These are phyloP conservation scores for Fagus sylvatica DNA, from an alignment of 306 rosid species.

Conservation along the genomic window DNA sequence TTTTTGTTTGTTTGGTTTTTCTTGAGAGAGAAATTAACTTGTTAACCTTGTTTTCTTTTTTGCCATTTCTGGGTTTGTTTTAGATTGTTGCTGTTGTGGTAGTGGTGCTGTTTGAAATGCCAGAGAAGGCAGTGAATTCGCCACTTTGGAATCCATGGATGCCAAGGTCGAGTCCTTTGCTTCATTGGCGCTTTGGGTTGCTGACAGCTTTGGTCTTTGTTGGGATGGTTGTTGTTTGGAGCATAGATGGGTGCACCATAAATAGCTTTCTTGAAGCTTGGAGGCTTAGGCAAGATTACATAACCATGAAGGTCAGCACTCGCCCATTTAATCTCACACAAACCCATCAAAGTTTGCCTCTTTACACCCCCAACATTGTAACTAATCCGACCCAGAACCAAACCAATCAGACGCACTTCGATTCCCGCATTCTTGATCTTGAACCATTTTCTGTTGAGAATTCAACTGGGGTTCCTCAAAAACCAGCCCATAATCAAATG, in stretches of 20 bases:
- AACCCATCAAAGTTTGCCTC: constrained; percentile 28
- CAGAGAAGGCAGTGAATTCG: constrained; percentile 50
- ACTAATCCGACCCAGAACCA: constrained; percentile 11
- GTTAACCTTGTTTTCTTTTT: not conserved
- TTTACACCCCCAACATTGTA: constrained; percentile 12
- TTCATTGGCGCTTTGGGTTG: constrained; percentile 62
- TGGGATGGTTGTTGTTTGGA: constrained; percentile 68
- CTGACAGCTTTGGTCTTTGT: constrained; percentile 53
- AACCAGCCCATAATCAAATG: constrained; percentile 16
- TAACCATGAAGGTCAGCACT: constrained; percentile 34
- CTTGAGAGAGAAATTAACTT: not conserved
- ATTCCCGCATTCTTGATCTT: constrained; percentile 18
- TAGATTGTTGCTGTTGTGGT: constrained; percentile 23
- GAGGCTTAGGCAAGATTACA: constrained; percentile 47
- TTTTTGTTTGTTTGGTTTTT: constrained; percentile 1
- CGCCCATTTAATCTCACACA: constrained; percentile 33
- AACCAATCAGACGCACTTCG: not conserved
- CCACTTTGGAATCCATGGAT: constrained; percentile 43
- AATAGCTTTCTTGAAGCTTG: constrained; percentile 50
- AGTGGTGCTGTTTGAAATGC: constrained; percentile 48
- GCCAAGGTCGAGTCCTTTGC: constrained; percentile 37
- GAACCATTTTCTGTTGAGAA: constrained; percentile 33
- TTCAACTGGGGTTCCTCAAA: constrained; percentile 17
- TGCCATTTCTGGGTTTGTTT: constrained; percentile 16
- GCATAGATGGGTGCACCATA: constrained; percentile 58